phyloP scores from a whole-genome alignment of 1,139 yeast species.

The Debaryomyces fabryi region DNA sequence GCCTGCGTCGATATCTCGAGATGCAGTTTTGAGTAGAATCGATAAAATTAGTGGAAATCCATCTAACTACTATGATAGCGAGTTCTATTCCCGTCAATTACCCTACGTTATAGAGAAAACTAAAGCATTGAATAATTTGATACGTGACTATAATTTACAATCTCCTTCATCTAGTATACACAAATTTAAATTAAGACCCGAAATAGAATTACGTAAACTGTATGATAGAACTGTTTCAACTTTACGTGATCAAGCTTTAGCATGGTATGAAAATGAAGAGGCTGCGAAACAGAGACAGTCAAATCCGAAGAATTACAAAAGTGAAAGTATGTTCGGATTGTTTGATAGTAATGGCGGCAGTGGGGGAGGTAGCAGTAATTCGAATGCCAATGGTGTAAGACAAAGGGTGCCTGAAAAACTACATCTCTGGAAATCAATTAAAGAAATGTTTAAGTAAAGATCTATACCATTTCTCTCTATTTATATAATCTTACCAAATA shows the following conservation, averaged over 20 bases:
- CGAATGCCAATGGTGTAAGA: slow-evolving; percentile 13
- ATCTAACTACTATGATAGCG: slow-evolving; percentile 37
- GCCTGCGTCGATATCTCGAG: slow-evolving; percentile 17
- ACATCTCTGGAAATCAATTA: slow-evolving; percentile 38
- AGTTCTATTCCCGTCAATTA: slow-evolving; percentile 21
- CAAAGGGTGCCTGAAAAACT: slow-evolving; percentile 27
- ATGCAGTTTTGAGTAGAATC: slow-evolving; percentile 13
- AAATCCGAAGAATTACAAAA: slow-evolving; percentile 2
- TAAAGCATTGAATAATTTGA: slow-evolving; percentile 53
- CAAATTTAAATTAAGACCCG: slow-evolving; percentile 58
- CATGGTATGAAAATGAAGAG: slow-evolving; percentile 24
- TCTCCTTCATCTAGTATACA: slow-evolving; percentile 74
- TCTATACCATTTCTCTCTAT: slow-evolving; percentile 9
- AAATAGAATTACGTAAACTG: slow-evolving; percentile 49
- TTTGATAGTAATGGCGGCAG: slow-evolving; percentile 13
- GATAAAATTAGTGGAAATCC: slow-evolving; percentile 3
- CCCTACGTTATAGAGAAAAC: slow-evolving; percentile 49
- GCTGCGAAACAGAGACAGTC: slow-evolving; percentile 11
- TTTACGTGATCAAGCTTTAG: slow-evolving; percentile 16
- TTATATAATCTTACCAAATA: slow-evolving; percentile 2
- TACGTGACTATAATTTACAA: slow-evolving; percentile 76
- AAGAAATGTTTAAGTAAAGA: slow-evolving; percentile 29
- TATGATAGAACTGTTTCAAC: slow-evolving; percentile 10
- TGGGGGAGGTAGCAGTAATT: slow-evolving; percentile 13
- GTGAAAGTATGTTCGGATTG: slow-evolving; percentile 14